These are phyloP conservation scores for Fusarium neocosmosporiellum DNA, from an alignment of 2,329 filamentous ascomycete genomes.

Conservation along the genomic window DNA sequence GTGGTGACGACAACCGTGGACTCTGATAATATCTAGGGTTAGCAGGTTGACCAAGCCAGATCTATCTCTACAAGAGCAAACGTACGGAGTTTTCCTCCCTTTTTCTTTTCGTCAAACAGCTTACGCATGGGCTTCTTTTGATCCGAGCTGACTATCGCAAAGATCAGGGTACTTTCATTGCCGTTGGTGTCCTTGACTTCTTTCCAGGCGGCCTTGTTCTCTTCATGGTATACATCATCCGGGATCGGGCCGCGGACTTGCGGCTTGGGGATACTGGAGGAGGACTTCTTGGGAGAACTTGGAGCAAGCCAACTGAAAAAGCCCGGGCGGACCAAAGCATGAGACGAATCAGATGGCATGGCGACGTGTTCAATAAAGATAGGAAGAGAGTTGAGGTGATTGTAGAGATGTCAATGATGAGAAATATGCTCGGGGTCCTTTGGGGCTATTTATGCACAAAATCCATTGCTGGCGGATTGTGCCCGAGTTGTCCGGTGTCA, in stretches of 20 bases:
- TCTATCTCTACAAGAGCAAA: neutral
- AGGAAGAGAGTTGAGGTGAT: neutral
- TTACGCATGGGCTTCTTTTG: neutral
- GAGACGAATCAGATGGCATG: neutral
- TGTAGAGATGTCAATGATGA: too few species aligned
- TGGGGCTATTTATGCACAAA: too few species aligned
- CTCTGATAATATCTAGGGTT: neutral
- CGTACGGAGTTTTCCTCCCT: conserved; percentile 1
- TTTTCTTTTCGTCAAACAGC: conserved; percentile 6
- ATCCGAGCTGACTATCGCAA: neutral
- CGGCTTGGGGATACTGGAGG: neutral
- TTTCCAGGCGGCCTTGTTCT: conserved; percentile 9
- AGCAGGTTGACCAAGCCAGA: neutral
- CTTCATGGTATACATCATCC: neutral
- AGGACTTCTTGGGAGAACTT: neutral
- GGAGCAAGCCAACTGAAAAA: neutral
- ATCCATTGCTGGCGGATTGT: too few species aligned
- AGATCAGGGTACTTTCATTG: neutral
- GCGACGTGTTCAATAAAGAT: neutral
- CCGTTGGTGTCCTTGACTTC: neutral
- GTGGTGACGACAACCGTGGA: conserved; percentile 6
- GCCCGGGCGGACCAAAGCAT: neutral
- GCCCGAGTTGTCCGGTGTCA: too few species aligned
- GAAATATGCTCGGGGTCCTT: too few species aligned
- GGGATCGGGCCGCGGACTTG: neutral